Evolutionary conservation across 139 green algal genomes (phyloP), one percentile per base, ranked within the genome.

Genomic region (Desmodesmus armatus): DNA sequence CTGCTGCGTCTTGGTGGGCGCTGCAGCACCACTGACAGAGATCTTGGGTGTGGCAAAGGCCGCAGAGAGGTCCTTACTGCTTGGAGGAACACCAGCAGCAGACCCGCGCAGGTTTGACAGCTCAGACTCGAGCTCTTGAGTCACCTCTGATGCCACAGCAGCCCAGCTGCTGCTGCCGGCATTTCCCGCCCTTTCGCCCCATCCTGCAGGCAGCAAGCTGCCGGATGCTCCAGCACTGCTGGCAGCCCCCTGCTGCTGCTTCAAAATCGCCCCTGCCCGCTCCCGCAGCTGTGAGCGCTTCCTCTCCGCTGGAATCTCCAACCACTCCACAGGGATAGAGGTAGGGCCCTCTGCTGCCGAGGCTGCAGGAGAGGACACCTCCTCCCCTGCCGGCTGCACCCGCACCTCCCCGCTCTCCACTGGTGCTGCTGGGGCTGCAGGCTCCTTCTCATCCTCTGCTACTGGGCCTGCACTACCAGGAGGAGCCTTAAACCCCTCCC

Each of bases 251-350:
- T 43, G 43, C 0, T 63, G 40, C 72, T 69, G 60, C 60, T 29
- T 69, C 60, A 69, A 23, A 19, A 63, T n/a, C 60, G 35, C n/a
- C 3, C n/a, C 60, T 39, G 60, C 60, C 35, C 60, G 60, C 60
- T 69, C n/a, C 21, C n/a, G n/a, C 60, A 79, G 72, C 44, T 43
- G 21, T 5, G 6, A n/a, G 11, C 72, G n/a, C n/a, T 47, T 79
- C 43, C 31, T 70, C 19, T 33, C 37, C 33, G 39, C 49, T 19
- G 74, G 21, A 31, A 33, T 82, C 31, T 63, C 41, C 17, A 69
- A 49, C 74, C 74, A 82, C 33, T 82, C 74, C n/a, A 82, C 74
- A 49, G 51, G 74, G 33, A 82, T 33, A 29, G 72, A 63, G 29
- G 35, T 27, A 13, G 4, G 33, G 33, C 15, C 35, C 66, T 17